These are phyloP conservation scores for Fagopyrum homotropicum DNA, from an alignment of 148 eudicot species.

Conservation along the genomic window DNA sequence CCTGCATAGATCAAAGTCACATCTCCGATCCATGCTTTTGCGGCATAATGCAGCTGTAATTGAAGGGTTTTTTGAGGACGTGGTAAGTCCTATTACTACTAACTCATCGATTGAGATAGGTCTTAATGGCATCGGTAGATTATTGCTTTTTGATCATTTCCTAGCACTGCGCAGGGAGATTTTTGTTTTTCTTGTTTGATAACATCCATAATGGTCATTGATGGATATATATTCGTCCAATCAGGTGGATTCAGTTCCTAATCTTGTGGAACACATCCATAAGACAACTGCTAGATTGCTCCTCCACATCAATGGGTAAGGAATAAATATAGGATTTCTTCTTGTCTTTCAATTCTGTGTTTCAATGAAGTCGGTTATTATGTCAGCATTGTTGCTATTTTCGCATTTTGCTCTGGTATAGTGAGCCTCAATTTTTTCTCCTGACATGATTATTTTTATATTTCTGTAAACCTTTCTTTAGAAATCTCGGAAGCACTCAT, in stretches of 20 bases:
- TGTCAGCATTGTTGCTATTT: neutral
- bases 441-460: neutral
- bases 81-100: constrained; percentile 43
- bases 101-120: neutral
- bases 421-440: neutral
- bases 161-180: neutral
- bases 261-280: constrained; percentile 75
- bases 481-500: neutral
- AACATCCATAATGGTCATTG: neutral
- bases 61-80: constrained; percentile 73
- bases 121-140: neutral
- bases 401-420: neutral
- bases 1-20: constrained; percentile 81
- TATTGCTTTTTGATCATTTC: neutral
- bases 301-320: constrained; percentile 91
- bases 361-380: neutral
- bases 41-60: constrained; percentile 64
- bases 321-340: constrained; percentile 11
- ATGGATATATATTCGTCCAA: constrained; percentile 12
- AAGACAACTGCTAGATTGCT: constrained; percentile 79
- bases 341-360: neutral
- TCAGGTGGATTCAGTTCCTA: constrained; percentile 94
- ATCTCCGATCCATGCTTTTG: constrained; percentile 82
- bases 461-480: neutral
- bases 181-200: neutral